A percentile compares a stretch with the other conserved stretches of the same genome.
phyloP scores from a whole-genome alignment of 345 rosid species.

The Excoecaria cochinchinensis region DNA sequence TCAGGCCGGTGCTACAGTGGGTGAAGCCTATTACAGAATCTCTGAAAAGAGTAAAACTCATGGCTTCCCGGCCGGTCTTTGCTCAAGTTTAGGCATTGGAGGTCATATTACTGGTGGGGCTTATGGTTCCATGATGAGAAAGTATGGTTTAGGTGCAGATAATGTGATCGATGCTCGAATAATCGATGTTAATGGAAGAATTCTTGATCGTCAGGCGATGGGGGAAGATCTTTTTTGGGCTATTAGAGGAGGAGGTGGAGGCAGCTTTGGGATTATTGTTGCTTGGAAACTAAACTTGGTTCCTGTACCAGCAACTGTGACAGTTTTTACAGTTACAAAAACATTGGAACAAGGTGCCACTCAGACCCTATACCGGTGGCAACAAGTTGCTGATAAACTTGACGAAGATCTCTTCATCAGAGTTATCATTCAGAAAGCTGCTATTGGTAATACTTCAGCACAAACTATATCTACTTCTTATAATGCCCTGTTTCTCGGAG shows the following conservation, averaged over 20 bases:
- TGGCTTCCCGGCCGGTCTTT: conserved; percentile 23
- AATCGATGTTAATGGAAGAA: conserved; percentile 13
- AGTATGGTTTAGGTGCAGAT: conserved; percentile 21
- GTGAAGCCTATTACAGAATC: conserved; percentile 24
- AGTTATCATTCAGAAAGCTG: not conserved
- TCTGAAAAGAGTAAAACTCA: conserved; percentile 16
- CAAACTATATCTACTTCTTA: conserved; percentile 21
- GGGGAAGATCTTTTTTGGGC: conserved; percentile 26
- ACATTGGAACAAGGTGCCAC: conserved; percentile 21
- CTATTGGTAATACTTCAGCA: not conserved
- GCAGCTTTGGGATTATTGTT: conserved; percentile 18
- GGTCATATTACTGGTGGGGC: conserved; percentile 29
- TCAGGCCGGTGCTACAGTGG: conserved; percentile 24
- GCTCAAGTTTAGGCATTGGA: conserved; percentile 18
- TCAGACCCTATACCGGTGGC: conserved; percentile 13
- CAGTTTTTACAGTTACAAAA: conserved; percentile 19
- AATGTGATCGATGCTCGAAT: conserved; percentile 20
- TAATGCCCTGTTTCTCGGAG: conserved; percentile 30
- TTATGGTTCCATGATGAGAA: conserved; percentile 25
- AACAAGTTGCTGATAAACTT: conserved; percentile 15
- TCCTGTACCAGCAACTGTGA: conserved; percentile 15
- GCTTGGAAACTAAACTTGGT: conserved; percentile 25
- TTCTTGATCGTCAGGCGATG: conserved; percentile 11
- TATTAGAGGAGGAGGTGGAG: conserved; percentile 23
- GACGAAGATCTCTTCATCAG: conserved; percentile 25